phyloP scores from a whole-genome alignment of 129 eudicot genomes.

The Silybum marianum region DNA sequence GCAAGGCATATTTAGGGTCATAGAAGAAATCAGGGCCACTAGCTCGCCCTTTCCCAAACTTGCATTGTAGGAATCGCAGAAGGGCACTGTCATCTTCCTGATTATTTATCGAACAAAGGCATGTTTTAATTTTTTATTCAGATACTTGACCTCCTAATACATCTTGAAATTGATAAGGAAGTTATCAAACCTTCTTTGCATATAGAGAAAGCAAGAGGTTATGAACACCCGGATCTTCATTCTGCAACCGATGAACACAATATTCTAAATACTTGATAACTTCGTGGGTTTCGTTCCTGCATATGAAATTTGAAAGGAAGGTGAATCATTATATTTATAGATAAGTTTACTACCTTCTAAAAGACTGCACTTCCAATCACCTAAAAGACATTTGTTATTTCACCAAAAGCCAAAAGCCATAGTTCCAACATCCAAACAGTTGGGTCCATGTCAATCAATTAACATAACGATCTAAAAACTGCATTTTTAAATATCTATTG shows the following conservation, averaged over 20 bases:
- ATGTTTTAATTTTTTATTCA: neutral
- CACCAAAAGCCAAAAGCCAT: neutral
- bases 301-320: conserved; percentile 18
- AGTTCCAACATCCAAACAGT: neutral
- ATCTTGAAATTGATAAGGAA: neutral
- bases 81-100: conserved; percentile 98
- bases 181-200: conserved; percentile 58
- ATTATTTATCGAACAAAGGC: neutral
- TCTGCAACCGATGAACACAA: conserved; percentile 83
- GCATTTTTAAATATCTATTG: neutral
- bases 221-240: conserved; percentile 96
- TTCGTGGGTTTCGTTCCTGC: conserved; percentile 97
- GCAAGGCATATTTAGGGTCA: conserved; percentile 94
- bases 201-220: conserved; percentile 91
- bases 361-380: neutral
- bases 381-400: neutral
- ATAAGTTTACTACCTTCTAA: neutral
- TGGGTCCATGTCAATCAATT: neutral
- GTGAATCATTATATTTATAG: neutral
- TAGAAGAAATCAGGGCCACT: conserved; percentile 88
- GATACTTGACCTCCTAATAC: neutral
- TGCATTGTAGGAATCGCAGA: conserved; percentile 88
- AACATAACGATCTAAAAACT: neutral
- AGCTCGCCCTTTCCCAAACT: conserved; percentile 78
- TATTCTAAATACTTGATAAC: conserved; percentile 85